phyloP scores from a whole-genome alignment of 495 filamentous ascomycete species.

The Aspergillus conjunctus region DNA sequence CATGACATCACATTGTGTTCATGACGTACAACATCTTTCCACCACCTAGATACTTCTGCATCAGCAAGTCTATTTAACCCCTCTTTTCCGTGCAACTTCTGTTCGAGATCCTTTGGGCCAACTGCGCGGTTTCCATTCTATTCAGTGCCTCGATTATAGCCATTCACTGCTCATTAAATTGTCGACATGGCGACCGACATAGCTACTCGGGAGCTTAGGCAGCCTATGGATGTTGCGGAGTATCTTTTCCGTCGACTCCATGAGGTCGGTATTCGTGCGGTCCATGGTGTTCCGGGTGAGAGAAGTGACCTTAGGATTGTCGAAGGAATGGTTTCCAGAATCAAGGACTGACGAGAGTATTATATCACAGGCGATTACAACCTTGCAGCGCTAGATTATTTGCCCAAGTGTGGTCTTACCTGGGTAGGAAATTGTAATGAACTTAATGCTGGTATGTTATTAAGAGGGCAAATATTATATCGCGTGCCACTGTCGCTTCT shows the following conservation, averaged over 20 bases:
- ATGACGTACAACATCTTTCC: constrained; percentile 30
- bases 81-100: not conserved
- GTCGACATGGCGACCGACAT: constrained; percentile 54
- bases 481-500: not conserved
- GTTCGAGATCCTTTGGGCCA: not conserved
- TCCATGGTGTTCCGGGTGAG: constrained; percentile 66
- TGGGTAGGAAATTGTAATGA: constrained; percentile 76
- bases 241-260: constrained; percentile 67
- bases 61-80: constrained; percentile 11
- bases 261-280: constrained; percentile 59
- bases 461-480: not conserved
- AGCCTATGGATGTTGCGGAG: constrained; percentile 59
- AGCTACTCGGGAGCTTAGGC: constrained; percentile 53
- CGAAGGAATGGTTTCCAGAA: not conserved
- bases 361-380: constrained; percentile 44
- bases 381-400: constrained; percentile 61
- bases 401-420: constrained; percentile 56
- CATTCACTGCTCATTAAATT: constrained; percentile 3
- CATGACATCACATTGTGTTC: constrained; percentile 45
- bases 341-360: constrained; percentile 1
- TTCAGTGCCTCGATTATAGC: not conserved
- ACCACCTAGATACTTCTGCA: not conserved
- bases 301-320: constrained; percentile 19
- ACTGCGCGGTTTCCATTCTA: not conserved
- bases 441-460: constrained; percentile 60